Conservation (phyloP, 768 basidiomycete genomes). For the Inosperma sp. region DNA sequence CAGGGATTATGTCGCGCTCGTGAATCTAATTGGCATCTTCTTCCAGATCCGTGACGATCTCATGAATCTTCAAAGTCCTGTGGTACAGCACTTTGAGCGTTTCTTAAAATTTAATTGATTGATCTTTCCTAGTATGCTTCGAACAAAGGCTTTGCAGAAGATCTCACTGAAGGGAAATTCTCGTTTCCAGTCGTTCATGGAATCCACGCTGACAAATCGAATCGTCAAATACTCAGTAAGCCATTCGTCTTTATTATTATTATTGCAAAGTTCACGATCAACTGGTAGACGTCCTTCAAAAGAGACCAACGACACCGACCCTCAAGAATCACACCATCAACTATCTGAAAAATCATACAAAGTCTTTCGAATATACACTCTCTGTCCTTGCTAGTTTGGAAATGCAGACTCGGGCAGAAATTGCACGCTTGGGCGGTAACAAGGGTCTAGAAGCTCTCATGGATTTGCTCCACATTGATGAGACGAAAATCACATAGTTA, state of each 20-base stretch:
- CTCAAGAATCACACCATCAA: slow-evolving; percentile 76
- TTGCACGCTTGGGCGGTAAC: slow-evolving; percentile 76
- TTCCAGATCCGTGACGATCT: slow-evolving; percentile 98
- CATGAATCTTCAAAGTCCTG: slow-evolving; percentile 86
- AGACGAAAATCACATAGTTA: not conserved
- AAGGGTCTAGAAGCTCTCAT: slow-evolving; percentile 52
- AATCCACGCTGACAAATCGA: slow-evolving; percentile 70
- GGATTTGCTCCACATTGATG: slow-evolving; percentile 43
- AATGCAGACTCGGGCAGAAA: slow-evolving; percentile 61
- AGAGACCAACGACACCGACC: slow-evolving; percentile 75
- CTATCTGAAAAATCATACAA: slow-evolving; percentile 71
- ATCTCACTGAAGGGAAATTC: slow-evolving; percentile 95
- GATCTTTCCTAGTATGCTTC: slow-evolving; percentile 57
- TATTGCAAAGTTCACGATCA: not conserved
- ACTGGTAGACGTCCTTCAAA: slow-evolving; percentile 76
- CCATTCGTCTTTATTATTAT: slow-evolving; percentile 8
- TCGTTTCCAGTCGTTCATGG: slow-evolving; percentile 94
- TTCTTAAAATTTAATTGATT: not conserved
- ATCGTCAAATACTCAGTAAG: slow-evolving; percentile 81
- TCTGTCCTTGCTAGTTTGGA: slow-evolving; percentile 64
- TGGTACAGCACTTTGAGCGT: slow-evolving; percentile 44
- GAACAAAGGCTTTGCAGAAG: slow-evolving; percentile 89
- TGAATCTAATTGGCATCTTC: slow-evolving; percentile 90
- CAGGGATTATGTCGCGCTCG: slow-evolving; percentile 88
- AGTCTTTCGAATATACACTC: slow-evolving; percentile 85